A percentile compares a stretch with the other conserved stretches of the same genome.
These are phyloP conservation scores for Ligustrum vulgare DNA, from an alignment of 257 asterid species.

Conservation along the genomic window DNA sequence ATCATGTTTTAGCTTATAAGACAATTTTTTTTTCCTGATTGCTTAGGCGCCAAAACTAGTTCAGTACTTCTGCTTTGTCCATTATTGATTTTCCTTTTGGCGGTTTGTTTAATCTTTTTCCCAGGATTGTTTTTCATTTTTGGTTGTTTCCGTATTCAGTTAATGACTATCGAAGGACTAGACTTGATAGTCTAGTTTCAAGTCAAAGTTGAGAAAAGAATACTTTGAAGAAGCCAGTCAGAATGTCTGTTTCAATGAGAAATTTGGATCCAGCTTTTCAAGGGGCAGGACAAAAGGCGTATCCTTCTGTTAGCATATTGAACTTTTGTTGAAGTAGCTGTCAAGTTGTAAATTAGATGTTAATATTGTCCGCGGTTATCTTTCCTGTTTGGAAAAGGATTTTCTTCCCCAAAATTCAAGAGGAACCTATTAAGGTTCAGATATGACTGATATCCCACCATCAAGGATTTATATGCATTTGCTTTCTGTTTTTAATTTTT, in stretches of 20 bases:
- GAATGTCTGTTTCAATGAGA: constrained; percentile 76
- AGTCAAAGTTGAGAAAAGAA: constrained; percentile 29
- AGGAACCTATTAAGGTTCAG: background rate
- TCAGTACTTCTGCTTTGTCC: constrained; percentile 1
- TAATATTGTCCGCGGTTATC: constrained; percentile 3
- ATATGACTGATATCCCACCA: constrained; percentile 4
- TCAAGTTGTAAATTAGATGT: constrained; percentile 12
- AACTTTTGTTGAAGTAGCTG: background rate
- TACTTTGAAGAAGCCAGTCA: constrained; percentile 29
- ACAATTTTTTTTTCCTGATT: background rate
- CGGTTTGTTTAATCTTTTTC: constrained; percentile 3
- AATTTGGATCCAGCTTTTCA: constrained; percentile 76
- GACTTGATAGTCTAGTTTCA: constrained; percentile 27
- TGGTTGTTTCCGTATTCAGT: constrained; percentile 3
- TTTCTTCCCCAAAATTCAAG: background rate
- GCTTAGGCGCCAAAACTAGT: constrained; percentile 6
- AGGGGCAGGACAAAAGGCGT: constrained; percentile 76
- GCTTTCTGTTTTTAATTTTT: background rate
- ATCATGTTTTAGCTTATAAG: constrained; percentile 13
- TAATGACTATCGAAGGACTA: constrained; percentile 19
- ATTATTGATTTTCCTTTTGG: constrained; percentile 12
- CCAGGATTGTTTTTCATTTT: constrained; percentile 11
- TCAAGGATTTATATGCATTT: constrained; percentile 14
- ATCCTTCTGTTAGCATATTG: constrained; percentile 41
- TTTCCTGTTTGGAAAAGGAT: constrained; percentile 1